Evolutionary conservation across 2,329 filamentous ascomycete genomes (phyloP), one percentile per base, ranked within the genome.

Genomic region (Alternaria sp.): DNA sequence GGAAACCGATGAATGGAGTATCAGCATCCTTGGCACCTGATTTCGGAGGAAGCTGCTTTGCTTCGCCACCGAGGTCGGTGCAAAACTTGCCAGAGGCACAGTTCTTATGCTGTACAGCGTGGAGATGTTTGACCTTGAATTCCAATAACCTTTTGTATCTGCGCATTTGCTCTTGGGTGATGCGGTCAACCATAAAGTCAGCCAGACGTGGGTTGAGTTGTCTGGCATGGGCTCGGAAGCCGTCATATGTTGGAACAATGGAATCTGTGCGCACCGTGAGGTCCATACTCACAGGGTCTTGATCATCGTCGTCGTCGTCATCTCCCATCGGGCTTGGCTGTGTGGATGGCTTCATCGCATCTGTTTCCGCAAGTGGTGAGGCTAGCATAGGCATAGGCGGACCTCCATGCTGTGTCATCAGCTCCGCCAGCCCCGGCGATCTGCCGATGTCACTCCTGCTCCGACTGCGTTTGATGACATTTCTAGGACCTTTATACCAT

Each of bases 141-240:
- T 87, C 88, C 29, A 94, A 81, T 14, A 97, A 81, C 28, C 86
- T 85, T 75, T 93, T 95, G 77, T 93, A 96, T 54, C 93, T 86
- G 58, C 87, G 82, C 45, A 89, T 81, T 74, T 97, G 92, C 70
- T 96, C 92, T 64, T 91, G 86, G 0, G 90, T 91, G 66, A 97
- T 90, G 44, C 93, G 88, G 29, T 95, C 90, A 13, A 94, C 85
- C 63, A 97, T 82, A 75, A 87, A 83, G 8, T 83, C 79, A n/a
- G 81, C 80, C 56, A 96, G 81, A 10, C 83, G 80, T n/a, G 92
- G 91, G 70, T 96, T 96, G 41, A 96, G 79, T 58, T 85, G 83
- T 44, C 87, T 79, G 17, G 94, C 85, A 70, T 96, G 90, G 24
- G 86, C 83, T 65, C 87, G 88, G 78, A 97, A 97, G 0, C 93